Evolutionary conservation across 768 basidiomycete genomes (phyloP), one percentile per base, ranked within the genome.

Genomic region (Cubamyces sp.): DNA sequence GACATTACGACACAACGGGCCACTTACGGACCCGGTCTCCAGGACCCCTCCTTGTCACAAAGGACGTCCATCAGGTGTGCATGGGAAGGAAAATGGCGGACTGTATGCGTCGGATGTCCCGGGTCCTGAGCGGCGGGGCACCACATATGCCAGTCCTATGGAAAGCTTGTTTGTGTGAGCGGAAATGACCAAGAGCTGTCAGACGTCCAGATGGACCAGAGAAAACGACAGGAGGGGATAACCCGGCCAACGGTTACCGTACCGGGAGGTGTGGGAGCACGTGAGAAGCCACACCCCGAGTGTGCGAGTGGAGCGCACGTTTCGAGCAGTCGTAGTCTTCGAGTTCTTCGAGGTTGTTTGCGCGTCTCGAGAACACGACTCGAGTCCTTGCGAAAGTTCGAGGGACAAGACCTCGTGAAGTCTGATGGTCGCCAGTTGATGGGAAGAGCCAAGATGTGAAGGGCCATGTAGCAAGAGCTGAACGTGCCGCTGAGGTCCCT

Each of bases 11-110:
- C 39, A 59, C 3, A 18, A 14, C 49, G 49, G 49, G 41, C 43
- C 47, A 18, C 57, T 48, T 28, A 41, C 25, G 40, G 23, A 16
- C 9, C 57, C 57, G 57, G 57, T 23, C n/a, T 41, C 57, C 40
- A 47, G 49, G 28, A 21, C 25, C 28, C 28, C 49, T 19, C n/a
- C 40, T 26, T 11, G 19, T 41, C 49, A 30, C 28, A 34, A 12
- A 25, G 34, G 6, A n/a, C 28, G 57, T 12, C 26, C 16, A 14
- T n/a, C n/a, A 40, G 28, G 8, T 28, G 19, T 21, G n/a, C 57
- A 59, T 59, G 57, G 51, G 57, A 59, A 59, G 19, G 43, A 30
- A 19, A 41, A 8, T 26, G n/a, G 16, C 37, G n/a, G 18, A 51
- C 3, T 59, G 47, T 43, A 59, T 59, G 4, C 11, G 28, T 34